Base-by-base conservation (phyloP, 73 alveolate genomes). In the Stentor coeruleus region DNA sequence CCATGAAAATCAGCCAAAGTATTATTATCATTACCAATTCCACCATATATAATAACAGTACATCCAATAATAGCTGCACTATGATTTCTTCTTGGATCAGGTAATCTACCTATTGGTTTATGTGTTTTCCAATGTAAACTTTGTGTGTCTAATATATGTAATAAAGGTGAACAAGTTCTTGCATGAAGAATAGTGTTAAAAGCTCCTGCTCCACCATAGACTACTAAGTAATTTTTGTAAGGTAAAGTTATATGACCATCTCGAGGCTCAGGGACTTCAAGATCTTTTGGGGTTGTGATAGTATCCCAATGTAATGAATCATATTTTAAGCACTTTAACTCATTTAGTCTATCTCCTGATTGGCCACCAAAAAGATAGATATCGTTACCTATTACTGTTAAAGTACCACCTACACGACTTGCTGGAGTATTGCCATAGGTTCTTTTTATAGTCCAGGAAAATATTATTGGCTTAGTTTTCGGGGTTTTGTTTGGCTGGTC, bases 321-420 rank as follows among this genome's bases (percentile, higher is more conserved):
- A 57, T 57, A 57, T 30, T 66, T 57, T 14, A 66, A 57, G 59
- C n/a, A 30, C 35, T 28, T 33, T 66, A 66, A 15, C n/a, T 66
- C 81, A 28, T 28, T 33, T 15, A 66, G 49, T 1, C 38, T 66
- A 28, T 66, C 81, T 28, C 59, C 38, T 15, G 38, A 20, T 36
- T 33, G 38, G 49, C 81, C 81, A 33, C 81, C 81, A 66, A 66
- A 66, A 30, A 66, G 81, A 66, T 66, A 66, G 14, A 66, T 2
- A 28, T 36, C 35, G n/a, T 30, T 30, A 36, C 35, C 35, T 33
- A 66, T 30, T 30, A 33, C 49, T 0, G 35, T 30, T 57, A 66
- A 30, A 66, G 81, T 66, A 66, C 59, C 81, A 1, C 59, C 81
- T 15, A 33, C 81, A 20, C 81, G 14, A 30, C 59, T 30, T 66